These are phyloP conservation scores for Tuctoria greenei DNA, from an alignment of 176 grass and related monocot genomes.

Conservation along the genomic window DNA sequence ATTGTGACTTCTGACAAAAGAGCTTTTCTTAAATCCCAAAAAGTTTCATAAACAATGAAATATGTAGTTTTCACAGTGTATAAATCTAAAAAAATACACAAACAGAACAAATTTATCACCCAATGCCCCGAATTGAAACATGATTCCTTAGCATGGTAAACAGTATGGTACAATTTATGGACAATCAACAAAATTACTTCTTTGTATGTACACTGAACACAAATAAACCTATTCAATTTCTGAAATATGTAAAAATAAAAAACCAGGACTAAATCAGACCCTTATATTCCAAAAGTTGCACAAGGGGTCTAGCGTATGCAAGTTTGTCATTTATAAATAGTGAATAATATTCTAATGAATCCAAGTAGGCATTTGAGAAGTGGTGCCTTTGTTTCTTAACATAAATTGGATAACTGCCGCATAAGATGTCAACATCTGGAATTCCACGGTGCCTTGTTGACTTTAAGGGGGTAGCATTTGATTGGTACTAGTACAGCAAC, in stretches of 20 bases:
- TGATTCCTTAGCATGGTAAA: slow-evolving; percentile 1
- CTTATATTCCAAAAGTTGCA: not conserved
- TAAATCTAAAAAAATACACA: not conserved
- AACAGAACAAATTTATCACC: not conserved
- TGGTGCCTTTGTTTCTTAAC: not conserved
- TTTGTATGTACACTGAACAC: not conserved
- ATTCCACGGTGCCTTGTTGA: not conserved
- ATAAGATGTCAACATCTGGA: not conserved
- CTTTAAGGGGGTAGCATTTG: not conserved
- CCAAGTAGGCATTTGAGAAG: not conserved
- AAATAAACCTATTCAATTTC: not conserved
- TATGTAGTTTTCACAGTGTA: not conserved
- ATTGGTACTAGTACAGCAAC: slow-evolving; percentile 1
- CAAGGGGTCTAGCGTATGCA: not conserved
- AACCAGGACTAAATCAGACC: not conserved
- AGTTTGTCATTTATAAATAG: not conserved
- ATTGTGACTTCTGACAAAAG: not conserved
- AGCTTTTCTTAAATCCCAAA: not conserved
- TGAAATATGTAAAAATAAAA: not conserved
- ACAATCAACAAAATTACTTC: not conserved
- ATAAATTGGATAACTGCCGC: not conserved
- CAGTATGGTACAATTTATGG: not conserved
- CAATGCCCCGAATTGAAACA: not conserved
- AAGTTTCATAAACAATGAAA: not conserved
- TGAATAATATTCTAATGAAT: slow-evolving; percentile 3